Conservation (phyloP, 2,329 filamentous ascomycete species). For the Colletotrichum ledebouriae region DNA sequence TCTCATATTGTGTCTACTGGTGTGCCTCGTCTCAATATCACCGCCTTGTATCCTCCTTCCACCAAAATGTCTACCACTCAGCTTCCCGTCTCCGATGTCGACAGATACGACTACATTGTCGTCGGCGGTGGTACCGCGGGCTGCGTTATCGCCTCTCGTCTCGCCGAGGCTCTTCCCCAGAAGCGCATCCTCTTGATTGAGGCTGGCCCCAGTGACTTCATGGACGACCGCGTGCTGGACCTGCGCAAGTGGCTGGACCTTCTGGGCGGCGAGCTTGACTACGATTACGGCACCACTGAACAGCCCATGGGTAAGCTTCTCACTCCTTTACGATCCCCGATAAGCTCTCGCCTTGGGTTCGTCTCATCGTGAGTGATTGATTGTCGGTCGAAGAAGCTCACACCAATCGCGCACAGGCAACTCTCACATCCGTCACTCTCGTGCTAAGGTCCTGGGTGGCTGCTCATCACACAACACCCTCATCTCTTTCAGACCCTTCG, state of each 20-base stretch:
- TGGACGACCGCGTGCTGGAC: constrained; percentile 87
- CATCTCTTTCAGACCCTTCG: constrained; percentile 92
- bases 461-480: constrained; percentile 96
- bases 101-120: constrained; percentile 86
- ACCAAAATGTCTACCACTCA: constrained; percentile 73
- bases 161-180: constrained; percentile 86
- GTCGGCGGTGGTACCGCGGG: constrained; percentile 89
- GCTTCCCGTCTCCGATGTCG: constrained; percentile 72
- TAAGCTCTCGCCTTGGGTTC: constrained; percentile 21
- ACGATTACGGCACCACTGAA: constrained; percentile 90
- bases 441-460: constrained; percentile 91
- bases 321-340: background rate
- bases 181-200: constrained; percentile 88
- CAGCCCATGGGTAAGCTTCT: constrained; percentile 77
- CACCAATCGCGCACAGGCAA: constrained; percentile 70
- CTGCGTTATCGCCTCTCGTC: constrained; percentile 84
- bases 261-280: constrained; percentile 89
- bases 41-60: constrained; percentile 10
- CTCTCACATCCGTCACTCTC: constrained; percentile 90
- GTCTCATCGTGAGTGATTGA: constrained; percentile 12
- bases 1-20: constrained; percentile 16
- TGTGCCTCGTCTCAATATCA: constrained; percentile 33
- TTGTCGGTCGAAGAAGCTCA: constrained; percentile 13
- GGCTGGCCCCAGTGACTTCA: constrained; percentile 89
- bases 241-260: constrained; percentile 89